Evolutionary conservation across 2,329 filamentous ascomycete species (phyloP), one percentile per base, ranked within the genome.

Genomic region (Falciphora oryzae): DNA sequence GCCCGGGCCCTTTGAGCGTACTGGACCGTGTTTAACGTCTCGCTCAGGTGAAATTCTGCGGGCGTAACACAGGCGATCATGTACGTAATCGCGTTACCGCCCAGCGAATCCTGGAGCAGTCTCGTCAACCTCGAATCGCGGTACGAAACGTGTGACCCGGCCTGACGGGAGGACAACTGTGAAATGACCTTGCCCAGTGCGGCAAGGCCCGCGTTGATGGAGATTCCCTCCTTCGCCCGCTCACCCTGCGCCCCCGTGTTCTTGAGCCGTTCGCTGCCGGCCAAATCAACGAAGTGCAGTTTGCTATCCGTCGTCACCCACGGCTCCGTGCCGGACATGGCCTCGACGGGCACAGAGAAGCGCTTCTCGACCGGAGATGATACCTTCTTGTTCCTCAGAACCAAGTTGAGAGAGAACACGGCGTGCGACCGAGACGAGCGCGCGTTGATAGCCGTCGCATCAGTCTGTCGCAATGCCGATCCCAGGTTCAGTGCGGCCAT

Each of bases 41-140:
- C 95, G 78, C 93, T 98, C 59, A 99, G 81, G 75, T 99, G 95
- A 74, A 99, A 99, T 74, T 97, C 93, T 18, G 94, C 92, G 0
- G 93, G 94, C 1, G 94, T 99, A 35, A 99, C 93, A 77, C 95
- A 99, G 11, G 95, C 95, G 78, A 99, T 95, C 95, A 99, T 98
- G 79, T 98, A 99, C 0, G 95, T 99, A 74, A 97, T 96, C 50
- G 95, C 95, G 74, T 96, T 98, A 5, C 95, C 95, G 65, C 95
- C 95, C 6, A 99, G 83, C 0, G 95, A 99, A 77, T 99, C 95
- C 80, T 99, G 95, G 25, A 99, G 85, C 29, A 99, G 83, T 66
- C 95, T 89, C 14, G 95, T 99, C 70, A 99, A 87, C 75, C 93
- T 93, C n/a, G 95, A 98, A 78, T 99, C 95, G 68, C 95, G 92